Conservation (phyloP, 1,284 basidiomycete genomes). For the Meripilus lineatus region DNA sequence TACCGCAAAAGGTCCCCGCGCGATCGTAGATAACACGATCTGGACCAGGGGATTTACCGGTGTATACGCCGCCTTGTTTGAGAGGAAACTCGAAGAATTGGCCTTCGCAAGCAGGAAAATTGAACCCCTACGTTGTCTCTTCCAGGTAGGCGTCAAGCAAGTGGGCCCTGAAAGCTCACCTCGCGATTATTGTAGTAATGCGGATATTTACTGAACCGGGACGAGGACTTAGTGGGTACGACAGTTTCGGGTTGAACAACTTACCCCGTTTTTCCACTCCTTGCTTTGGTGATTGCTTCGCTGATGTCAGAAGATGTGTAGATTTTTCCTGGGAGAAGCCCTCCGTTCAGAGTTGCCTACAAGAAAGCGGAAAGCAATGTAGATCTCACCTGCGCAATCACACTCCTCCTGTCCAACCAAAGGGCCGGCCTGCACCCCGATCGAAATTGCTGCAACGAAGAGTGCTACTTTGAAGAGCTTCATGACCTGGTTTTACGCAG, state of each 20-base stretch:
- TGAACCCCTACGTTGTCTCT: slow-evolving; percentile 18
- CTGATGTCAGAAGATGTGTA: slow-evolving; percentile 18
- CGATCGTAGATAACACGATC: slow-evolving; percentile 29
- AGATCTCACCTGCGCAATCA: slow-evolving; percentile 19
- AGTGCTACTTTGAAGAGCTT: not conserved
- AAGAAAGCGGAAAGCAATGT: not conserved
- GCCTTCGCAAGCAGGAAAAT: slow-evolving; percentile 24
- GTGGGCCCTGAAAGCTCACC: slow-evolving; percentile 6
- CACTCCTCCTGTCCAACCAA: slow-evolving; percentile 10
- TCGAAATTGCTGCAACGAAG: not conserved
- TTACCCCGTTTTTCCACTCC: slow-evolving; percentile 18
- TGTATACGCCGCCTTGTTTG: slow-evolving; percentile 25
- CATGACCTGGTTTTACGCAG: too few relatives aligned
- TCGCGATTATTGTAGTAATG: slow-evolving; percentile 25
- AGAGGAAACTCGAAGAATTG: slow-evolving; percentile 33
- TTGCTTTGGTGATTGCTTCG: slow-evolving; percentile 16
- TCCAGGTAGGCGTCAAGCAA: not conserved
- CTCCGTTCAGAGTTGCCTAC: not conserved
- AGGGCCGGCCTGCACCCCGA: not conserved
- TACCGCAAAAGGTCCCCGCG: slow-evolving; percentile 31
- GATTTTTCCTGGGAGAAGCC: not conserved
- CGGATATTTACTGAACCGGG: slow-evolving; percentile 19
- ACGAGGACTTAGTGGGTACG: not conserved
- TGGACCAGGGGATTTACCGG: slow-evolving; percentile 12
- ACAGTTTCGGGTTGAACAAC: not conserved